A percentile compares a stretch with the other conserved stretches of the same genome.
phyloP scores from a whole-genome alignment of 441 rosid species.

The Adansonia grandidieri region DNA sequence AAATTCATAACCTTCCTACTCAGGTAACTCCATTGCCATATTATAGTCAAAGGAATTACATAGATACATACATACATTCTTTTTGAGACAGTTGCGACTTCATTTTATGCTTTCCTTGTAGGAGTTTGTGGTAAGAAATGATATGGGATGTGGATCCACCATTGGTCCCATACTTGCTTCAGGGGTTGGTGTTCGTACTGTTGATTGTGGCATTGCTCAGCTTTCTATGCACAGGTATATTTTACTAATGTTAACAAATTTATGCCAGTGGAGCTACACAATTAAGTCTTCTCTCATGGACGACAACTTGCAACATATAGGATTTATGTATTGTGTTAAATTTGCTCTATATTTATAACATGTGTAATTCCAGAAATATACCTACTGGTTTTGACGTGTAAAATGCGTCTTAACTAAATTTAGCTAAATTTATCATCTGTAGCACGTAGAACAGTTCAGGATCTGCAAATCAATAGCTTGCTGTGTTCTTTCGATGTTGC shows the following conservation, averaged over 20 bases:
- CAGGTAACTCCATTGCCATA: conserved; percentile 56
- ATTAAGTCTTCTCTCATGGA: not conserved
- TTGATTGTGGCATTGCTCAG: conserved; percentile 94
- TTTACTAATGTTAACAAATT: not conserved
- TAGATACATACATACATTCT: not conserved
- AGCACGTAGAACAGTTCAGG: not conserved
- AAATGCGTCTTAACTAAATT: not conserved
- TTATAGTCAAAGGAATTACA: not conserved
- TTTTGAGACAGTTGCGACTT: not conserved
- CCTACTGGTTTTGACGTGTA: not conserved
- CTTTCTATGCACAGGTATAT: conserved; percentile 95
- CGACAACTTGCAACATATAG: not conserved
- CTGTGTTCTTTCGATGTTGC: not conserved
- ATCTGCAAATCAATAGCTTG: not conserved
- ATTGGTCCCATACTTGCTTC: conserved; percentile 97
- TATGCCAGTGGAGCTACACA: not conserved
- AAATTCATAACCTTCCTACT: conserved; percentile 74
- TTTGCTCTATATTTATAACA: not conserved
- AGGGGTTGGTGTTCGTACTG: conserved; percentile 88
- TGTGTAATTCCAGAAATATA: not conserved
- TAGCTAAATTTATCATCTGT: not conserved
- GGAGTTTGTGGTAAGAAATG: conserved; percentile 96
- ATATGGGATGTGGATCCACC: conserved; percentile 98
- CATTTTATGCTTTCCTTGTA: conserved; percentile 31
- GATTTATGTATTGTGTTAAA: not conserved